Conservation (phyloP, 169 alveolate genomes). For the Eimeria zaria region DNA sequence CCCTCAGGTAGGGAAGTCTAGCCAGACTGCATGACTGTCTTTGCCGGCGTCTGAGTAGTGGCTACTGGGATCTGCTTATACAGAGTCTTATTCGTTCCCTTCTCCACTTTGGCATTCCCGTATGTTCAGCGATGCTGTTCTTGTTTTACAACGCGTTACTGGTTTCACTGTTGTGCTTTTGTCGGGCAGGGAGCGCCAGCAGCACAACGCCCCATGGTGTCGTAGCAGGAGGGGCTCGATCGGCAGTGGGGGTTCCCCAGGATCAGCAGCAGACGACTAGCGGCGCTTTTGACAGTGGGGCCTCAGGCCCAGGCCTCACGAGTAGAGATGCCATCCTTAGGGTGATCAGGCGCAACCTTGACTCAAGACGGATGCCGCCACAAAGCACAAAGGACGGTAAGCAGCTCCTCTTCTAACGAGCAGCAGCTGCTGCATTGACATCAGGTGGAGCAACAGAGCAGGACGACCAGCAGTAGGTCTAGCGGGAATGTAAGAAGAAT, state of each 20-base stretch:
- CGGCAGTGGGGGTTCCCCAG: slow-evolving; percentile 51
- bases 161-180: not conserved
- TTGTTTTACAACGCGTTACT: not conserved
- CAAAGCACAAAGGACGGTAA: slow-evolving; percentile 75
- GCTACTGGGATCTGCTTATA: not conserved
- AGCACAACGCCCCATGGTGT: slow-evolving; percentile 73
- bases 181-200: slow-evolving; percentile 53
- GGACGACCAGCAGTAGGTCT: not conserved
- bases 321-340: slow-evolving; percentile 75
- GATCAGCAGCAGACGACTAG: slow-evolving; percentile 61
- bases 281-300: slow-evolving; percentile 61
- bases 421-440: not conserved
- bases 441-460: not conserved
- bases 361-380: slow-evolving; percentile 63
- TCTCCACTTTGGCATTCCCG: not conserved
- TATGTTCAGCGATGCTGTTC: not conserved
- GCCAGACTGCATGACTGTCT: not conserved
- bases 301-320: slow-evolving; percentile 49
- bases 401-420: not conserved
- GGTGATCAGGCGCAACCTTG: slow-evolving; percentile 79
- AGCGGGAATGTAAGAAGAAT: not conserved
- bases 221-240: slow-evolving; percentile 38
- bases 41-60: not conserved
- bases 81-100: not conserved
- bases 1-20: slow-evolving; percentile 35